Conservation (phyloP, 495 filamentous ascomycete genomes). For the Aspergillus diversus region DNA sequence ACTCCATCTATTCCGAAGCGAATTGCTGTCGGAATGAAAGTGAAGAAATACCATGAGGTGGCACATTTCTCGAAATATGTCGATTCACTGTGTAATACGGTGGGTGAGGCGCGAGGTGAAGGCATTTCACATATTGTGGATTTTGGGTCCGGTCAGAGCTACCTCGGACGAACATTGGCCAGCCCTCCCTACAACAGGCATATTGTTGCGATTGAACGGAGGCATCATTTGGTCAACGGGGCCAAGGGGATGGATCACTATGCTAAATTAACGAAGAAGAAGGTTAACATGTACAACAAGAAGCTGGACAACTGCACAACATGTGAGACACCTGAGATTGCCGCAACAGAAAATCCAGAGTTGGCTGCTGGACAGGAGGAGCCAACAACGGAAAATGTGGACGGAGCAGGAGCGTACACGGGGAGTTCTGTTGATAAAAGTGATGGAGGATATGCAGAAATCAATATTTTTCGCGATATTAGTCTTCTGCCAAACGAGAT, state of each 20-base stretch:
- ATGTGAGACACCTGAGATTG: constrained; percentile 34
- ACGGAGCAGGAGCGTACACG: not conserved
- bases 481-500: constrained; percentile 41
- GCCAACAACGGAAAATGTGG: not conserved
- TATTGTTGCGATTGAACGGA: constrained; percentile 90
- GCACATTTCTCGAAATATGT: constrained; percentile 67
- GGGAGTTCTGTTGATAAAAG: constrained; percentile 28
- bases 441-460: constrained; percentile 36
- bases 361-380: constrained; percentile 40
- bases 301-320: constrained; percentile 62
- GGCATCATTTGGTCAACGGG: constrained; percentile 79
- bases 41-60: constrained; percentile 94
- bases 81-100: constrained; percentile 52
- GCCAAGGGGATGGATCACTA: constrained; percentile 80
- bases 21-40: constrained; percentile 88
- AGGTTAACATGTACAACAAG: constrained; percentile 67
- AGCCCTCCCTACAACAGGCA: constrained; percentile 81
- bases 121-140: constrained; percentile 87
- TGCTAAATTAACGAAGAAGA: constrained; percentile 66
- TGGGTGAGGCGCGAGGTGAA: constrained; percentile 53
- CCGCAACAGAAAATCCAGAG: constrained; percentile 33
- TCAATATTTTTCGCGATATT: constrained; percentile 45
- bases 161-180: constrained; percentile 86
- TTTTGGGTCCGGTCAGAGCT: constrained; percentile 95
- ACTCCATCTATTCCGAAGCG: constrained; percentile 61